Base-by-base conservation (phyloP, 257 asterid genomes). In the Solanum chilense region DNA sequence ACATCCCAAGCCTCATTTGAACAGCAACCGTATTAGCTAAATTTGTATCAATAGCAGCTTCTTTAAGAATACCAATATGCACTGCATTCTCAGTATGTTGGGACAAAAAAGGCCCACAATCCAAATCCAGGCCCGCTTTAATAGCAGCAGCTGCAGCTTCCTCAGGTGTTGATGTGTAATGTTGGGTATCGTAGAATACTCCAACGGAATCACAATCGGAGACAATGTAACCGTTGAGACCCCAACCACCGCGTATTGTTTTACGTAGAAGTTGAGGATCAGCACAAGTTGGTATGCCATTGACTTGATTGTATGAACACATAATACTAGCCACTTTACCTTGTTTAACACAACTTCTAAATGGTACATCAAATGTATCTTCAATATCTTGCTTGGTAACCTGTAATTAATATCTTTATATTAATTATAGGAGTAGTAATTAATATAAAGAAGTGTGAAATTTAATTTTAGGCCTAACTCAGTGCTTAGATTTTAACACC, bases 281-380 rank as follows among this genome's bases (percentile, higher is more conserved):
- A 6, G 98, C 99, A 78, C 99, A 96, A 33, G 97, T 91, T 1
- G 99, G 98, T 27, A 94, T 21, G 82, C 99, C 99, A 52, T 96
- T 96, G 45, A 96, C 99, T 90, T 94, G 98, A 90, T 96, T 96
- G 93, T 94, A 96, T 49, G 99, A 96, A 66, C 99, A 96, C 99
- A 94, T 96, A 42, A 96, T 96, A 90, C 99, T 96, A 23, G 98
- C 98, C 13, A 94, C 99, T 27, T 96, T 91, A 64, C 99, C 99
- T 73, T 94, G 94, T 93, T 87, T 89, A 3, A 96, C 97, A 89
- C 99, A 96, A 25, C 95, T 92, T 91, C 94, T 89, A 87, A 96
- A 96, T 13, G 99, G 98, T 15, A 94, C 87, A 42, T 93, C 93
- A 83, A 93, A 96, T 33, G 98, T 96, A 39, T 96, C 98, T 49